phyloP scores from a whole-genome alignment of 345 rosid genomes.

The Streptanthus diversifolius region DNA sequence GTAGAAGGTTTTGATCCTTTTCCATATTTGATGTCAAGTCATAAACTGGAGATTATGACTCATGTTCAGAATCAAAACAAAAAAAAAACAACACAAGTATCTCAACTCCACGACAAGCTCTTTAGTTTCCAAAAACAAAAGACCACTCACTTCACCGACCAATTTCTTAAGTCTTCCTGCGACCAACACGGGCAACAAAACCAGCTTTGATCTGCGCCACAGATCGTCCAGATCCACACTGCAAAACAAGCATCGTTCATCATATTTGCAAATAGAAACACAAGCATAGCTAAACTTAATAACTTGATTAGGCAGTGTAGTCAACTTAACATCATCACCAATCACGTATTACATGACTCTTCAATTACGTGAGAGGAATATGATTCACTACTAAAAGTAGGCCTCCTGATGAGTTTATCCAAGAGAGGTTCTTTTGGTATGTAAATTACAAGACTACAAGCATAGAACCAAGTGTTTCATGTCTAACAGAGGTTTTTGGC shows the following conservation, averaged over 20 bases:
- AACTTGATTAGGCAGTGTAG: not conserved
- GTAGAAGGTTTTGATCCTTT: conserved; percentile 10
- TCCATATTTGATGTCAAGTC: not conserved
- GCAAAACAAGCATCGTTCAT: conserved; percentile 24
- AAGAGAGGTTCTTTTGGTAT: not conserved
- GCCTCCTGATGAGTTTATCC: not conserved
- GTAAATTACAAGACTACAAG: not conserved
- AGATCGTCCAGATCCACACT: conserved; percentile 97
- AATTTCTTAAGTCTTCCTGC: conserved; percentile 53
- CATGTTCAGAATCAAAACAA: not conserved
- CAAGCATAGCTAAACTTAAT: not conserved
- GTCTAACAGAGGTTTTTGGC: not conserved
- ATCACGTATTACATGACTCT: not conserved
- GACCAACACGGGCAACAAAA: conserved; percentile 96
- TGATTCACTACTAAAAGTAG: not conserved
- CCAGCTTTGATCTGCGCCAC: conserved; percentile 97
- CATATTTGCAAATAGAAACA: not conserved
- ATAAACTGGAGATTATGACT: not conserved
- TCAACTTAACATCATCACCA: not conserved
- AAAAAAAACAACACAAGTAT: conserved; percentile 1
- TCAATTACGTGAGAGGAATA: not conserved
- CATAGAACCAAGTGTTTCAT: not conserved
- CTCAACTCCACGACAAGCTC: conserved; percentile 16
- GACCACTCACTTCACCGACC: conserved; percentile 22
- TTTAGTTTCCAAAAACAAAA: conserved; percentile 5